phyloP scores from a whole-genome alignment of 2,329 filamentous ascomycete genomes.

The Exophiala aquamarina region DNA sequence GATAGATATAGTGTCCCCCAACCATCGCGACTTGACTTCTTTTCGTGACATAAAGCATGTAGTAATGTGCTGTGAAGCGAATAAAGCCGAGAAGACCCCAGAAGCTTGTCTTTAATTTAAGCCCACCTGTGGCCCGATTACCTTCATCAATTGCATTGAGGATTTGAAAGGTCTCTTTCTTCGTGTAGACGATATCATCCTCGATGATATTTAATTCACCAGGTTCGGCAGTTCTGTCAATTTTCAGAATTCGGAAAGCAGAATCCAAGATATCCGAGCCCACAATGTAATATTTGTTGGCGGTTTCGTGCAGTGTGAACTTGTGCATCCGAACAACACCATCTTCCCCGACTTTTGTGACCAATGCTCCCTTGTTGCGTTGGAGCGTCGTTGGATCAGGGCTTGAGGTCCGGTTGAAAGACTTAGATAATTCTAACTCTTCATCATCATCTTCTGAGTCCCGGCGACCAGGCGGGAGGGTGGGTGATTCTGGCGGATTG shows the following conservation, averaged over 20 bases:
- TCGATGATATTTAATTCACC: slow-evolving; percentile 82
- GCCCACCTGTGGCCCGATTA: slow-evolving; percentile 83
- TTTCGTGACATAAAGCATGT: slow-evolving; percentile 96
- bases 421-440: slow-evolving; percentile 44
- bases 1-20: slow-evolving; percentile 93
- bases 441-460: slow-evolving; percentile 43
- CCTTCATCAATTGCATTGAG: slow-evolving; percentile 93
- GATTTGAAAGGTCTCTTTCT: slow-evolving; percentile 89
- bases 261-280: slow-evolving; percentile 88
- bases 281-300: slow-evolving; percentile 88
- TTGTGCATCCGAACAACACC: slow-evolving; percentile 76
- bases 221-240: slow-evolving; percentile 81
- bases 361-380: slow-evolving; percentile 37
- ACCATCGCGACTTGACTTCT: slow-evolving; percentile 94
- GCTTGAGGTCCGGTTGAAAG: slow-evolving; percentile 43
- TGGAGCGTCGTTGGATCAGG: slow-evolving; percentile 37
- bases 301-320: slow-evolving; percentile 96
- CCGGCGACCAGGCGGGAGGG: slow-evolving; percentile 34
- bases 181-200: slow-evolving; percentile 91
- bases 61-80: slow-evolving; percentile 90
- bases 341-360: slow-evolving; percentile 39
- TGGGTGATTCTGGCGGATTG: slow-evolving; percentile 33
- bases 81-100: slow-evolving; percentile 97
- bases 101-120: slow-evolving; percentile 78
- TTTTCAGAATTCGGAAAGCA: slow-evolving; percentile 88